A percentile compares a stretch with the other conserved stretches of the same genome.
These are phyloP conservation scores for Mycena indigotica DNA, from an alignment of 768 basidiomycete genomes.

Conservation along the genomic window DNA sequence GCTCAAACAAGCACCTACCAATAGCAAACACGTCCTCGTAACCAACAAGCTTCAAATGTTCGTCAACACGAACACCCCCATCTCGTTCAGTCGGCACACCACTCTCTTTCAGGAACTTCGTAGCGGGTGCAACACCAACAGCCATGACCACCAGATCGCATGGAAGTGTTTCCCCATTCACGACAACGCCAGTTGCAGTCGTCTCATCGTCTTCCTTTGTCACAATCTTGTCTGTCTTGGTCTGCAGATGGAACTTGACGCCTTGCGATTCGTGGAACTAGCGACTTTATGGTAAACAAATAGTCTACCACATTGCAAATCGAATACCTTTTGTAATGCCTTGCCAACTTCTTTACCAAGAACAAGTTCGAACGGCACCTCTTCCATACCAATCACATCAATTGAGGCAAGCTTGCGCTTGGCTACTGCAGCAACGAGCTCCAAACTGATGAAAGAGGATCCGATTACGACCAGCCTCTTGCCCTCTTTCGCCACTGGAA, in stretches of 20 bases:
- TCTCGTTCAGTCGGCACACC: conserved; percentile 72
- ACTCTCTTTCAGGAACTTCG: conserved; percentile 74
- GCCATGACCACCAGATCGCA: conserved; percentile 85
- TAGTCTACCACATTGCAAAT: too few species aligned
- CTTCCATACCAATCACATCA: conserved; percentile 82
- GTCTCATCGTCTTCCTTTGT: conserved; percentile 53
- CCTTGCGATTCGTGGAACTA: conserved; percentile 83
- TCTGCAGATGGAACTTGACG: conserved; percentile 81
- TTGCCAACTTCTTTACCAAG: conserved; percentile 80
- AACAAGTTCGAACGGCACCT: conserved; percentile 77
- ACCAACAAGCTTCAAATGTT: conserved; percentile 61
- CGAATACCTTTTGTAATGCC: conserved; percentile 75
- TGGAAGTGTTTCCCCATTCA: conserved; percentile 63
- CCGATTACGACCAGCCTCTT: conserved; percentile 83
- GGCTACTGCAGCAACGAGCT: conserved; percentile 75
- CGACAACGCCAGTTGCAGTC: conserved; percentile 63
- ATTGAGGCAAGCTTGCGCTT: conserved; percentile 79
- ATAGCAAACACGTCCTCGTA: conserved; percentile 66
- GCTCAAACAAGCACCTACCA: conserved; percentile 40
- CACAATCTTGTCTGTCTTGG: conserved; percentile 67
- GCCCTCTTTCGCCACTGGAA: conserved; percentile 64
- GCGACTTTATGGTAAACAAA: too few species aligned
- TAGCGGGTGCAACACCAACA: conserved; percentile 84
- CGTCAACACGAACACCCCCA: conserved; percentile 77
- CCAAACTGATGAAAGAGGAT: conserved; percentile 91